Percentiles rank a stretch among this genome's conserved stretches.
phyloP scores from a whole-genome alignment of 2,329 filamentous ascomycete genomes.

The Fusarium nurragi region DNA sequence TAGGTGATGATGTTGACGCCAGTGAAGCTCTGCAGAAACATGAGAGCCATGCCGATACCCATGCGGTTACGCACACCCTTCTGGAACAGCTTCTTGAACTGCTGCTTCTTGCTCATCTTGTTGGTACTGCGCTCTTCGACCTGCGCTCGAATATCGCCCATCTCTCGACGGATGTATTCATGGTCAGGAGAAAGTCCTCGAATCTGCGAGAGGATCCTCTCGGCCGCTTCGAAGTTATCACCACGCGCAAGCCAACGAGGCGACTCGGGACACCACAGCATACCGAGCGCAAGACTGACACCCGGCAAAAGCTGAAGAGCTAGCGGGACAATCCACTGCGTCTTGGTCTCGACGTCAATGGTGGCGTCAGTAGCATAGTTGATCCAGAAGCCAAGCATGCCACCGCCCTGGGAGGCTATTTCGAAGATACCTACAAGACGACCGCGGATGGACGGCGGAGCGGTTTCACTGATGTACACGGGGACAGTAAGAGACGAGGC shows the following conservation, averaged over 20 bases:
- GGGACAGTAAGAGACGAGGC: conserved; percentile 59
- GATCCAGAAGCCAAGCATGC: conserved; percentile 54
- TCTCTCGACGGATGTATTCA: conserved; percentile 56
- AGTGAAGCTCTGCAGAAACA: conserved; percentile 50
- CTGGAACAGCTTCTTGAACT: conserved; percentile 49
- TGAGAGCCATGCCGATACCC: conserved; percentile 63
- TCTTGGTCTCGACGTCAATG: conserved; percentile 45
- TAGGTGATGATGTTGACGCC: conserved; percentile 70
- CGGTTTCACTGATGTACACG: conserved; percentile 54
- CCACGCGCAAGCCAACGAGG: conserved; percentile 68
- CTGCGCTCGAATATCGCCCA: conserved; percentile 66
- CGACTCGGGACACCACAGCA: conserved; percentile 68
- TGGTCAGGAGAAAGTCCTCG: conserved; percentile 50
- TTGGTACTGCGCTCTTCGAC: conserved; percentile 58
- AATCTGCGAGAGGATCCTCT: conserved; percentile 47
- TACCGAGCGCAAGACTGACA: conserved; percentile 61
- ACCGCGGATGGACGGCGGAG: conserved; percentile 61
- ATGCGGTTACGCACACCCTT: conserved; percentile 48
- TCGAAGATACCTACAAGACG: conserved; percentile 64
- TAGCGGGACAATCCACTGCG: conserved; percentile 64
- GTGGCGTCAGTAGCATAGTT: conserved; percentile 45
- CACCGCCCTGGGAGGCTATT: conserved; percentile 46
- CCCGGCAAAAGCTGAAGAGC: conserved; percentile 66
- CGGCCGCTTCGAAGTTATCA: conserved; percentile 63
- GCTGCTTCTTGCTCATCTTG: conserved; percentile 43